Conservation (phyloP, 306 rosid genomes). For the Trifolium fragiferum region DNA sequence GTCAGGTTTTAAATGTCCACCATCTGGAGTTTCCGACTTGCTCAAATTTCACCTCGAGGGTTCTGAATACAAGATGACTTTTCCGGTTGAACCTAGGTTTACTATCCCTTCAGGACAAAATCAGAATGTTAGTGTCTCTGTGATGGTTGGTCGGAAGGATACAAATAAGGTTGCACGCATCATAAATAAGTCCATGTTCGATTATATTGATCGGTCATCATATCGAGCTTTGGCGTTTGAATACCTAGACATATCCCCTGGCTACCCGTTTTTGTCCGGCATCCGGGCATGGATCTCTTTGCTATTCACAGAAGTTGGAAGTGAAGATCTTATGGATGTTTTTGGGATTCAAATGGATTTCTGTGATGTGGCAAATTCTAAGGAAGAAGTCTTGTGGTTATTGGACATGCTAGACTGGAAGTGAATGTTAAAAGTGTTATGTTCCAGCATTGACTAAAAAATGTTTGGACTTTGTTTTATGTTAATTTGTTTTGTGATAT, state of each 20-base stretch:
- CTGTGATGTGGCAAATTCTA: constrained; percentile 84
- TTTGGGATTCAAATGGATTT: constrained; percentile 95
- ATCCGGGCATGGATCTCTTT: constrained; percentile 91
- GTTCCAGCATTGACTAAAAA: constrained; percentile 6
- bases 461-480: constrained; percentile 24
- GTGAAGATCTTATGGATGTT: constrained; percentile 72
- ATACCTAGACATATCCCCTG: constrained; percentile 82
- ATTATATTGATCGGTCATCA: constrained; percentile 75
- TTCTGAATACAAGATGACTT: constrained; percentile 79
- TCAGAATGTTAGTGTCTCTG: constrained; percentile 75
- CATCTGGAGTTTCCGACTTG: constrained; percentile 61
- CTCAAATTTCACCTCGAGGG: constrained; percentile 66
- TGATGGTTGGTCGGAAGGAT: constrained; percentile 86
- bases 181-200: constrained; percentile 72
- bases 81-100: constrained; percentile 78
- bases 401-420: constrained; percentile 97
- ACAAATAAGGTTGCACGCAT: constrained; percentile 74
- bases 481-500: constrained; percentile 16
- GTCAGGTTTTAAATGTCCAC: constrained; percentile 56
- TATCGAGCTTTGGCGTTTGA: constrained; percentile 86
- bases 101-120: constrained; percentile 65
- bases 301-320: constrained; percentile 82
- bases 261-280: constrained; percentile 71
- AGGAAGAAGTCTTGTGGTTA: constrained; percentile 91
- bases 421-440: constrained; percentile 49